A percentile compares a stretch with the other conserved stretches of the same genome.
Evolutionary conservation across 176 grass and related monocot genomes (phyloP).

Genomic region (Bothriochloa decipiens): DNA sequence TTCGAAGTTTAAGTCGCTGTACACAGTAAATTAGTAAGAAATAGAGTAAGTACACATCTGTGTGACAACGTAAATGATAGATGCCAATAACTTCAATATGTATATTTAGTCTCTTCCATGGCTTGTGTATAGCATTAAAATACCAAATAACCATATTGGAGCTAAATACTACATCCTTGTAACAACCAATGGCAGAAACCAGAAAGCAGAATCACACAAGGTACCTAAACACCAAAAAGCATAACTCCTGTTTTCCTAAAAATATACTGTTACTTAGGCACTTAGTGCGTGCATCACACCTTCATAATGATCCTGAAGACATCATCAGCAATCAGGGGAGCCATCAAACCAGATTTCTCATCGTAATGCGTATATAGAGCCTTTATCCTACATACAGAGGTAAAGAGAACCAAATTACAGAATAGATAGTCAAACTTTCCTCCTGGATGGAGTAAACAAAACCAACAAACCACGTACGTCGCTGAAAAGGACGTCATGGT

Average conservation of each 20-base stretch:
- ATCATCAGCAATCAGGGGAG: slow-evolving; percentile 83
- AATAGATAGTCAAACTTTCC: neutral
- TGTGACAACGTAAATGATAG: neutral
- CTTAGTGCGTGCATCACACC: slow-evolving; percentile 24
- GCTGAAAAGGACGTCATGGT: slow-evolving; percentile 83
- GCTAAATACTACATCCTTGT: neutral
- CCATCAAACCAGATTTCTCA: slow-evolving; percentile 64
- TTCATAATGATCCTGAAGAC: slow-evolving; percentile 76
- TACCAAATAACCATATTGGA: neutral
- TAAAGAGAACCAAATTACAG: neutral
- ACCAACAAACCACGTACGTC: slow-evolving; percentile 35
- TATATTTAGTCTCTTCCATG: neutral
- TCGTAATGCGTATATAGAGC: slow-evolving; percentile 58
- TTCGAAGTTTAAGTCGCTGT: neutral
- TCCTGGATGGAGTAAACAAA: neutral
- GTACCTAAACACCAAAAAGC: neutral
- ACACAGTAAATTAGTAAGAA: neutral
- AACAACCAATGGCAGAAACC: neutral
- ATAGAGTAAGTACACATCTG: neutral
- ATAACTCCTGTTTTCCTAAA: neutral
- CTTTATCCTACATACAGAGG: slow-evolving; percentile 62
- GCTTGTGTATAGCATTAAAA: slow-evolving; percentile 9
- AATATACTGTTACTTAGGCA: neutral
- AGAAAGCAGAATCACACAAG: neutral
- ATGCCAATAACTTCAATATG: neutral